Base-by-base conservation (phyloP, 116 monocot genomes). In the Dioscorea cayenensis region DNA sequence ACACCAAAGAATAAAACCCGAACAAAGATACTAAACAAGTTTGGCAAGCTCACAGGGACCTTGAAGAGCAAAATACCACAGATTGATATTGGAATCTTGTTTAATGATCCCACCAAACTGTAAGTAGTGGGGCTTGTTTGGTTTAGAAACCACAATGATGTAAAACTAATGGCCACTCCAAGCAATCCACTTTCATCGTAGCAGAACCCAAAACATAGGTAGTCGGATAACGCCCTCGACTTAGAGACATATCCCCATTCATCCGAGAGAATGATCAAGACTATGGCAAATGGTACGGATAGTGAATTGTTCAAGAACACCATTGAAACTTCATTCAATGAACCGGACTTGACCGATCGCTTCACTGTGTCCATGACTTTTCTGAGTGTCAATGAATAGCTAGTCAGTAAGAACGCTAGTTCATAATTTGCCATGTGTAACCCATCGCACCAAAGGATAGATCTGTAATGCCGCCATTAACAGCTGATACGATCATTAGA, bases 51-150 rank as follows among this genome's bases (percentile, higher is more conserved):
- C 19, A 76, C 32, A 9, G 90, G 90, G n/a, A 86, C 90, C 14
- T 78, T 82, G 68, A 90, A 90, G 36, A 90, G 71, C 66, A 90
- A 13, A 62, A 90, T 79, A 38, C 90, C 90, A 51, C 84, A 82
- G 59, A 86, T 55, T 2, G 90, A 90, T 6, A 86, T 77, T 4
- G 90, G 90, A 13, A 86, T 90, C 84, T 86, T 86, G 73, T 90
- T 90, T 49, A 90, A 67, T 37, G 90, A 90, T 11, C 90, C 90
- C 49, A 90, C 81, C 22, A 86, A 77, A 28, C 90, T 90, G 66
- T 92, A 92, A 17, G 92, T 92, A 5, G 92, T 92, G 16, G 93
- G 78, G 28, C 93, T 69, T 28, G 93, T 93, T 77, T 82, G 89
- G 58, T 89, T 75, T 62, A 93, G 78, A 77, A 89, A 93, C 89